Evolutionary conservation across 2,329 filamentous ascomycete genomes (phyloP).

Genomic region (Nannizziopsis barbatae): DNA sequence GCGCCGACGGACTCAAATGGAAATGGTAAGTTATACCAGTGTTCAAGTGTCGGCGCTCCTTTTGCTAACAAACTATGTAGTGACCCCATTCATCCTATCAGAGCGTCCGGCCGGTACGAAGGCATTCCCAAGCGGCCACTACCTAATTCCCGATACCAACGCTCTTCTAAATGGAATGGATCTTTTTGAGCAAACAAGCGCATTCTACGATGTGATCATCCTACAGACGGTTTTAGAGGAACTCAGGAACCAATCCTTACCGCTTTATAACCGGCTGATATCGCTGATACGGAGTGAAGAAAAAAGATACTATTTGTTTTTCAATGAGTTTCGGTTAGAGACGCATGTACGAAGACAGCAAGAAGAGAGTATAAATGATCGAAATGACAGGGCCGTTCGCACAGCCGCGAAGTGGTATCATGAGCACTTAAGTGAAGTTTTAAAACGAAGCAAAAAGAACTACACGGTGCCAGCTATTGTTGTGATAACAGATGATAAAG

Average conservation of each 20-base stretch:
- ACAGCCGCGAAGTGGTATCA: constrained; percentile 82
- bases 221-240: constrained; percentile 95
- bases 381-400: constrained; percentile 86
- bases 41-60: background rate
- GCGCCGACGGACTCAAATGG: constrained; percentile 72
- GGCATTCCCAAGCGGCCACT: constrained; percentile 74
- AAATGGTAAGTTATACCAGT: constrained; percentile 46
- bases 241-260: constrained; percentile 82
- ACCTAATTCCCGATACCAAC: constrained; percentile 92
- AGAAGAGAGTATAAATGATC: constrained; percentile 86
- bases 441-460: constrained; percentile 43
- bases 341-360: constrained; percentile 66
- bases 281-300: constrained; percentile 88
- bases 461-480: constrained; percentile 63
- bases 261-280: constrained; percentile 87
- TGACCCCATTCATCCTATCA: constrained; percentile 74
- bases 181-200: constrained; percentile 79
- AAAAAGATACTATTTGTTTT: constrained; percentile 97
- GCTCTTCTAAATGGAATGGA: constrained; percentile 93
- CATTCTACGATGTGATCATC: constrained; percentile 94
- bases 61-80: constrained; percentile 35
- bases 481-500: constrained; percentile 87
- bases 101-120: constrained; percentile 77
- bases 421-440: constrained; percentile 58
- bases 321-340: constrained; percentile 93